Conservation (phyloP, 2,329 filamentous ascomycete species). For the Hymenoscyphus occultus region DNA sequence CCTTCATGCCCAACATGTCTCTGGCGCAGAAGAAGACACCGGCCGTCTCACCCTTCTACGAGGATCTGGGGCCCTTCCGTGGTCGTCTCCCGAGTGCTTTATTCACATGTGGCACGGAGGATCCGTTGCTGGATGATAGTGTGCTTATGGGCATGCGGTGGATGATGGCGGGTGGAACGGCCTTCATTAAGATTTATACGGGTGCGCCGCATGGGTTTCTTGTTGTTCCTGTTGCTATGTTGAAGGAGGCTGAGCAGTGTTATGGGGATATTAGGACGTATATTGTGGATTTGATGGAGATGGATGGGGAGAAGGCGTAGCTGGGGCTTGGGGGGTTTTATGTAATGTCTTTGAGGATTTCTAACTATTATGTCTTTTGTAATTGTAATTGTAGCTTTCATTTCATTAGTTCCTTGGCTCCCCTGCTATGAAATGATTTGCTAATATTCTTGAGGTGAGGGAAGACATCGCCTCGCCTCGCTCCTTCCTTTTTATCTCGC, state of each 20-base stretch:
- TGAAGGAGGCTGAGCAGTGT: slow-evolving; percentile 23
- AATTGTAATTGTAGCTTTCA: too few relatives aligned
- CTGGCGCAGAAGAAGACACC: slow-evolving; percentile 43
- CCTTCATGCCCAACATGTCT: slow-evolving; percentile 43
- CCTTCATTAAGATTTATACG: slow-evolving; percentile 50
- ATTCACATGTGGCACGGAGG: slow-evolving; percentile 53
- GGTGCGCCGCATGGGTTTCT: slow-evolving; percentile 53
- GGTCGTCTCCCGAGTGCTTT: slow-evolving; percentile 48
- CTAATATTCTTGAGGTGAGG: too few relatives aligned
- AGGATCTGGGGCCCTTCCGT: slow-evolving; percentile 39
- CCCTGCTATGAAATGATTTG: too few relatives aligned
- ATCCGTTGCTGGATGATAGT: slow-evolving; percentile 51
- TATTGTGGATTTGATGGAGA: slow-evolving; percentile 7
- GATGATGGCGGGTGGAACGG: slow-evolving; percentile 48
- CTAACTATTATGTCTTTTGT: too few relatives aligned
- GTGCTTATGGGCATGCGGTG: slow-evolving; percentile 54
- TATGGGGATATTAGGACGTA: slow-evolving; percentile 22
- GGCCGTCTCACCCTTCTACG: slow-evolving; percentile 49
- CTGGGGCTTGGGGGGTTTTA: neutral
- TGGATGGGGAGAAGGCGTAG: neutral
- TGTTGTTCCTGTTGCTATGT: slow-evolving; percentile 16
- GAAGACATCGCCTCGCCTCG: too few relatives aligned
- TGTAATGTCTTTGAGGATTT: neutral
- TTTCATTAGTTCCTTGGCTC: too few relatives aligned
- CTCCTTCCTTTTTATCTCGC: too few relatives aligned